These are phyloP conservation scores for Jaltomata sinuosa DNA, from an alignment of 257 asterid genomes.

Conservation along the genomic window DNA sequence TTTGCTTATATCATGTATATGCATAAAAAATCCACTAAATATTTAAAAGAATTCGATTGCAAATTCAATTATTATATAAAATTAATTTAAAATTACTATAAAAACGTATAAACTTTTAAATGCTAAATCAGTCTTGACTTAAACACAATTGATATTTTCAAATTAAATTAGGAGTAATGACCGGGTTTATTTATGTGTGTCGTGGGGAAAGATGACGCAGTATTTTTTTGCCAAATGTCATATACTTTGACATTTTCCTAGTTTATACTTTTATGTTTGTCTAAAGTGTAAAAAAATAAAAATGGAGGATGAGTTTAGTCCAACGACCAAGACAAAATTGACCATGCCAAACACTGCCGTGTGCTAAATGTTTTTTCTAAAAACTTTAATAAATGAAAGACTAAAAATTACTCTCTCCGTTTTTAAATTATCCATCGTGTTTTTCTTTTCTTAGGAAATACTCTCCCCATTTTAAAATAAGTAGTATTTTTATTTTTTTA, in stretches of 20 bases:
- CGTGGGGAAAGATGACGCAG: background rate
- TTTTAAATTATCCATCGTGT: too few species aligned
- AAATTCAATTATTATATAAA: too few species aligned
- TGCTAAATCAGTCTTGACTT: too few species aligned
- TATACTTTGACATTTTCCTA: background rate
- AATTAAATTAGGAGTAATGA: background rate
- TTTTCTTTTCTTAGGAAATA: too few species aligned
- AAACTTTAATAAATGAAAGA: background rate
- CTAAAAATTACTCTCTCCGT: too few species aligned
- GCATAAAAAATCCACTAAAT: too few species aligned
- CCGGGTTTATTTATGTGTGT: background rate
- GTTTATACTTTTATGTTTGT: background rate
- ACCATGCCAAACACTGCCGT: background rate
- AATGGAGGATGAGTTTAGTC: background rate
- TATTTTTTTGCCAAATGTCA: background rate
- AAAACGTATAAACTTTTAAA: background rate
- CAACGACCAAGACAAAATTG: background rate
- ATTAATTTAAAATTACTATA: too few species aligned
- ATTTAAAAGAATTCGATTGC: too few species aligned
- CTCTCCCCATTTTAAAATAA: too few species aligned
- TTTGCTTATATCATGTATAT: too few species aligned
- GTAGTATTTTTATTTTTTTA: too few species aligned
- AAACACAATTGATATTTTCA: too few species aligned
- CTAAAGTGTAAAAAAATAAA: background rate
- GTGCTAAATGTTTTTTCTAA: background rate